Percentiles rank a stretch among this genome's conserved stretches.
phyloP scores from a whole-genome alignment of 2,329 filamentous ascomycete genomes.

The Phaeoacremonium minimum region DNA sequence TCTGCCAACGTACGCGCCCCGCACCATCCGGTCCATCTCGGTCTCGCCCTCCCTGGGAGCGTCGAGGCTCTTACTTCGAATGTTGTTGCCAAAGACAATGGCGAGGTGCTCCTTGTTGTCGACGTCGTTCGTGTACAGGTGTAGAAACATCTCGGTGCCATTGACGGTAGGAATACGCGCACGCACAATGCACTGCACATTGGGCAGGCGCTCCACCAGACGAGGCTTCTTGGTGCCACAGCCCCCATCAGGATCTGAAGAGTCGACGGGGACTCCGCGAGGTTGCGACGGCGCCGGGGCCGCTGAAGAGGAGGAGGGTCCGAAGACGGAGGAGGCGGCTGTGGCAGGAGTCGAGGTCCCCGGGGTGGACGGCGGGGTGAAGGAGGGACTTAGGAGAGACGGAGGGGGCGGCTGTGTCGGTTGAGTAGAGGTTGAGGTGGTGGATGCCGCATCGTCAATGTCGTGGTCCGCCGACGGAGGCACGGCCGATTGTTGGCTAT shows the following conservation, averaged over 20 bases:
- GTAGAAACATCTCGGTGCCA: slow-evolving; percentile 94
- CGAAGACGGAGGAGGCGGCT: slow-evolving; percentile 15
- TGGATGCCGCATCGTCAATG: slow-evolving; percentile 6
- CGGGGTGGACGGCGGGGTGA: slow-evolving; percentile 67
- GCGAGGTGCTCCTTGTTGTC: slow-evolving; percentile 96
- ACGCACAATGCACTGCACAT: slow-evolving; percentile 90
- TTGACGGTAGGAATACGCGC: slow-evolving; percentile 90
- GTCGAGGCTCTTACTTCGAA: slow-evolving; percentile 71
- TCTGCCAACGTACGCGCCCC: slow-evolving; percentile 86
- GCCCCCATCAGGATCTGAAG: slow-evolving; percentile 50
- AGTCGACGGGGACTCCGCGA: slow-evolving; percentile 56
- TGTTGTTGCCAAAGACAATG: slow-evolving; percentile 89
- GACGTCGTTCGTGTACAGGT: slow-evolving; percentile 87
- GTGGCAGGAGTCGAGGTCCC: slow-evolving; percentile 49
- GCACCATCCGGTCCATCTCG: slow-evolving; percentile 86
- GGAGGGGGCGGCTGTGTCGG: slow-evolving; percentile 36
- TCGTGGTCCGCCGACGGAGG: slow-evolving; percentile 11
- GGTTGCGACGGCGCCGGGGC: slow-evolving; percentile 23
- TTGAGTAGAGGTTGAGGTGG: too few relatives aligned
- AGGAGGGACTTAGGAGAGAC: slow-evolving; percentile 82
- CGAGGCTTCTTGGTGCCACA: slow-evolving; percentile 63
- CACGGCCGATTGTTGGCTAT: too few relatives aligned
- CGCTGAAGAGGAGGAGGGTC: slow-evolving; percentile 11
- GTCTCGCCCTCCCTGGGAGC: slow-evolving; percentile 71
- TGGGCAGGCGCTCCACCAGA: slow-evolving; percentile 70